Evolutionary conservation across 2,329 filamentous ascomycete species (phyloP), one percentile per base, ranked within the genome.

Genomic region (Xylogone sp.): DNA sequence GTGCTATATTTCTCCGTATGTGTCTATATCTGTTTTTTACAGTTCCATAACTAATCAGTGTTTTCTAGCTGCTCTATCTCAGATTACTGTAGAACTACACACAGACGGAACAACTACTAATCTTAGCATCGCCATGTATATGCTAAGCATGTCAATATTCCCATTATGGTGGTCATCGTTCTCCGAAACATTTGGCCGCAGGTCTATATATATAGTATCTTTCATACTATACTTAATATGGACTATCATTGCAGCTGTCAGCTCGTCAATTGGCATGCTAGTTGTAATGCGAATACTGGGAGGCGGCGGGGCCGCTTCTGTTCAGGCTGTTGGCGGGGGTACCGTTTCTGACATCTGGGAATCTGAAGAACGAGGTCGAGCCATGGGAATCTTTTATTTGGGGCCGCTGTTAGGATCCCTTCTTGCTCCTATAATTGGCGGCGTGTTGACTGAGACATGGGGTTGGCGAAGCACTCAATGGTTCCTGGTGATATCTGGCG

Each of bases 331-430:
- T 7, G 89, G 90, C 3, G 88, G 88, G 2, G 90, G 90, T 5
- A 92, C 89, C 2, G 88, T 94, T 52, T 84, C 89, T 43, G 89
- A 94, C 64, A 76, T 93, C 12, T 95, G 88, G 86, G 86, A 90
- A 56, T 69, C 83, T 0, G 76, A 73, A 46, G 85, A 93, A 65
- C 75, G 90, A 46, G 90, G 90, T 2, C 74, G 73, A 16, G 89
- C 89, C n/a, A 94, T 94, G 88, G 82, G 87, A 2, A 76, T 88
- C 42, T 94, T 93, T 68, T 94, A 92, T 60, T 76, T 94, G 0
- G 90, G 90, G 0, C 89, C 90, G 0, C 69, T 94, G 8, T 78
- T 84, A 46, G 89, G 88, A 0, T 90, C 90, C 0, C 69, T 94
- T 13, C 67, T 93, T 5, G 83, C 86, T 0, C 90, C 90, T 2